These are phyloP conservation scores for Delitschia confertaspora DNA, from an alignment of 495 filamentous ascomycete genomes.

Conservation along the genomic window DNA sequence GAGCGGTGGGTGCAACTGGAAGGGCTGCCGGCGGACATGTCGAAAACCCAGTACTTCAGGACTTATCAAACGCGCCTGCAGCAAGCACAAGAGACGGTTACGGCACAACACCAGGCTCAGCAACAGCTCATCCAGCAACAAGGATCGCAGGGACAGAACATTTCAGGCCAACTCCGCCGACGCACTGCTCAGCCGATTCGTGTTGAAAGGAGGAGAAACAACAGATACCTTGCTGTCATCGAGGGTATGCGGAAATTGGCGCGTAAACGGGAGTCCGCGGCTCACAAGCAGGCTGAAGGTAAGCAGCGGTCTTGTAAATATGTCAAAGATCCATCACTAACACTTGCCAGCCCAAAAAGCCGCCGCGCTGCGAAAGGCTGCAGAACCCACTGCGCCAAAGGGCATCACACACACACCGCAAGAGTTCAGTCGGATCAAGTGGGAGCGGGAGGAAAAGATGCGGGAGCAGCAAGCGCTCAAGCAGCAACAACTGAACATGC, in stretches of 20 bases:
- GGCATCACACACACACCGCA: constrained; percentile 58
- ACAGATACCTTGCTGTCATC: constrained; percentile 75
- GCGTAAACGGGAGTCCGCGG: constrained; percentile 77
- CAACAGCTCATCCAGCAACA: constrained; percentile 51
- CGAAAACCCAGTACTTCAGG: constrained; percentile 84
- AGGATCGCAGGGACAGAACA: constrained; percentile 47
- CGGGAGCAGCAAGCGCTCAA: constrained; percentile 64
- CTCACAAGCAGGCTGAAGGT: constrained; percentile 82
- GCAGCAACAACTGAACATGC: constrained; percentile 50
- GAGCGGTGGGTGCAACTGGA: constrained; percentile 90
- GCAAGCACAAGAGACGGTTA: constrained; percentile 58
- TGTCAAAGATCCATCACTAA: constrained; percentile 6
- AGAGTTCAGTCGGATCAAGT: constrained; percentile 80
- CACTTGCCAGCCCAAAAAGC: constrained; percentile 32
- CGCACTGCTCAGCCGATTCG: constrained; percentile 63
- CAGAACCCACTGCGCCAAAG: constrained; percentile 31
- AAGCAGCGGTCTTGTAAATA: constrained; percentile 22
- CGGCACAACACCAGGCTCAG: constrained; percentile 52
- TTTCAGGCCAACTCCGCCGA: constrained; percentile 50
- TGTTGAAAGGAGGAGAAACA: constrained; percentile 77
- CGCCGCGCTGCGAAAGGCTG: constrained; percentile 36
- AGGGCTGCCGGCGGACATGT: constrained; percentile 81
- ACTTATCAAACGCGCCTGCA: constrained; percentile 75
- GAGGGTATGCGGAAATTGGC: constrained; percentile 93
- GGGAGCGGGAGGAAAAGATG: constrained; percentile 71